Evolutionary conservation across 441 rosid species (phyloP).

Genomic region (Manihot esculenta): DNA sequence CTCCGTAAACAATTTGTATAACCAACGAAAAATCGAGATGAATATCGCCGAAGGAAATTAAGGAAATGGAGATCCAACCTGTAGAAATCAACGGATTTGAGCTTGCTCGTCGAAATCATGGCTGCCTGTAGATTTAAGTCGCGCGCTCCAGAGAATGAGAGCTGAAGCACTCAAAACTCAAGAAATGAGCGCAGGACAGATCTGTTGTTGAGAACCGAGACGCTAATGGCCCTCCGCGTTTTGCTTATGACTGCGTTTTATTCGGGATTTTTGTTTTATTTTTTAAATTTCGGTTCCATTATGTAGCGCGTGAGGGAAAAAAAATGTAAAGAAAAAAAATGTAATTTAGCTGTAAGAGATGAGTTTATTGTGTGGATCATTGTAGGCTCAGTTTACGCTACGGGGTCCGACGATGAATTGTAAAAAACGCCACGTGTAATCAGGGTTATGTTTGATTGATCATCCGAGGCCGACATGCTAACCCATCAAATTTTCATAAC

Average conservation of each 20-base stretch:
- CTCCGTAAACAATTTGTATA: not conserved
- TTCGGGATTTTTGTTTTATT: not conserved
- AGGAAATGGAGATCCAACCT: constrained; percentile 58
- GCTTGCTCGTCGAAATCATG: constrained; percentile 77
- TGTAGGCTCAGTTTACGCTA: not conserved
- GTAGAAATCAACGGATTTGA: constrained; percentile 95
- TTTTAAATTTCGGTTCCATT: no score
- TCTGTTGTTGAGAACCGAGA: not conserved
- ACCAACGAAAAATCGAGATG: not conserved
- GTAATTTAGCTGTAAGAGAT: no score
- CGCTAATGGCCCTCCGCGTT: not conserved
- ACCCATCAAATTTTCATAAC: no score
- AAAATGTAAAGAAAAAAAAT: no score
- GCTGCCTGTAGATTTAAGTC: constrained; percentile 15
- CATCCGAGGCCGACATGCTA: no score
- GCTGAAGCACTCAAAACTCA: not conserved
- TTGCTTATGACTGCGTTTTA: not conserved
- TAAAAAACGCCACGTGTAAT: not conserved
- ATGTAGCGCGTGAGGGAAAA: no score
- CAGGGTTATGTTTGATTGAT: no score
- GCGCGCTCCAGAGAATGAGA: not conserved
- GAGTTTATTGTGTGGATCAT: not conserved
- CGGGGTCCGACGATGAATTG: no score
- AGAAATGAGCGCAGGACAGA: constrained; percentile 4
- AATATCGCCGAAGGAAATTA: not conserved